Evolutionary conservation across 129 eudicot genomes (phyloP).

Genomic region (Flaveria brownii): DNA sequence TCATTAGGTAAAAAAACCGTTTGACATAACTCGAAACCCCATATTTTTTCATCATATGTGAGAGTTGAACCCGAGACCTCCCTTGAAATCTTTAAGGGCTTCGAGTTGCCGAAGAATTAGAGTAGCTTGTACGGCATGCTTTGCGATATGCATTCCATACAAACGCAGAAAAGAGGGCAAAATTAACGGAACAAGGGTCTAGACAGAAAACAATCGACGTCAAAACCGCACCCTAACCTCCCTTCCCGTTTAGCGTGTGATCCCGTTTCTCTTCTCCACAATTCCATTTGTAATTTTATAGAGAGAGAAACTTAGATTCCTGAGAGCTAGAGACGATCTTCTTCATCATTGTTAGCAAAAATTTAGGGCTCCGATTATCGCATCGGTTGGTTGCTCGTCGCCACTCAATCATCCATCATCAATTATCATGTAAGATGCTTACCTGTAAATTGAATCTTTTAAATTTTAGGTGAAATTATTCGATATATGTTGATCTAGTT

Average conservation of each 20-base stretch:
- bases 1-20: no score
- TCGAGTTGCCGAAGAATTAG: no score
- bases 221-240: neutral
- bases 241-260: conserved; percentile 20
- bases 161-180: no score
- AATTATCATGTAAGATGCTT: conserved; percentile 34
- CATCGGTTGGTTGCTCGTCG: conserved; percentile 23
- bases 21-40: no score
- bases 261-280: conserved; percentile 24
- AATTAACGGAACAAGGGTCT: no score
- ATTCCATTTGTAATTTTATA: no score
- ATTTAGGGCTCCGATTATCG: conserved; percentile 28
- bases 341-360: conserved; percentile 29
- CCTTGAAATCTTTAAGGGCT: no score
- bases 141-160: neutral
- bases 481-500: conserved; percentile 20
- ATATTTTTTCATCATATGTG: no score
- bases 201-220: neutral
- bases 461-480: neutral
- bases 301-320: conserved; percentile 2
- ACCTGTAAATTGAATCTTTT: neutral
- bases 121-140: no score
- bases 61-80: no score
- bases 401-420: conserved; percentile 23
- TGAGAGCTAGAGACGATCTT: conserved; percentile 37